Conservation (phyloP, 106 monocot genomes). For the Dactylorhiza incarnata region DNA sequence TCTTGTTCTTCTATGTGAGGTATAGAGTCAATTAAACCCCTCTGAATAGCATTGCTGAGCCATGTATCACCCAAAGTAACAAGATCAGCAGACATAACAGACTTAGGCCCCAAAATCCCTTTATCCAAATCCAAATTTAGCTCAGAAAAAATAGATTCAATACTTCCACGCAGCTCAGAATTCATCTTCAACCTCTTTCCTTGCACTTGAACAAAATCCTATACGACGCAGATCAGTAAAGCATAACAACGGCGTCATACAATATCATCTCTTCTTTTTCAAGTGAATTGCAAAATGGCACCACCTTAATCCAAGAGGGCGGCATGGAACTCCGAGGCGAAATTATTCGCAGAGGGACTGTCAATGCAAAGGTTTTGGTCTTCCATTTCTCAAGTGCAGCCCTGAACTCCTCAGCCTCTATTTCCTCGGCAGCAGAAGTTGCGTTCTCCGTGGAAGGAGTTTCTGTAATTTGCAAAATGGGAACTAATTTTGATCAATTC, state of each 20-base stretch:
- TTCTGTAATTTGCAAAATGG: neutral
- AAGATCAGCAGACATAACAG: constrained; percentile 84
- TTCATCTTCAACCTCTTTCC: constrained; percentile 60
- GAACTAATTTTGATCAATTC: neutral
- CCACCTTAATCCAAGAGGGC: constrained; percentile 83
- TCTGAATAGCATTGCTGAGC: constrained; percentile 58
- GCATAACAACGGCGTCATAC: neutral
- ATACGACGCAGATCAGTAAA: neutral
- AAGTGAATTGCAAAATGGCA: neutral
- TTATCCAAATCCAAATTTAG: constrained; percentile 48
- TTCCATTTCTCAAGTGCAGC: constrained; percentile 69
- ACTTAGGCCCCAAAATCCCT: constrained; percentile 46
- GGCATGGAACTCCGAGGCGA: constrained; percentile 72
- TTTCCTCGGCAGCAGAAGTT: constrained; percentile 1
- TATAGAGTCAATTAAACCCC: constrained; percentile 73
- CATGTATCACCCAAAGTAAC: constrained; percentile 91
- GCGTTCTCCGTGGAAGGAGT: constrained; percentile 13
- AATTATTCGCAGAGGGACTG: constrained; percentile 76
- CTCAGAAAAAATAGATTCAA: constrained; percentile 63
- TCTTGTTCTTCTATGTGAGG: constrained; percentile 50
- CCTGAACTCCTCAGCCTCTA: constrained; percentile 46
- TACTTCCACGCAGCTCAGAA: constrained; percentile 41
- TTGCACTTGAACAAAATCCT: constrained; percentile 89
- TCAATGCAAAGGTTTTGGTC: constrained; percentile 66
- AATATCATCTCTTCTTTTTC: neutral